Evolutionary conservation across 306 rosid species (phyloP).

Genomic region (Aeschynomene evenia): DNA sequence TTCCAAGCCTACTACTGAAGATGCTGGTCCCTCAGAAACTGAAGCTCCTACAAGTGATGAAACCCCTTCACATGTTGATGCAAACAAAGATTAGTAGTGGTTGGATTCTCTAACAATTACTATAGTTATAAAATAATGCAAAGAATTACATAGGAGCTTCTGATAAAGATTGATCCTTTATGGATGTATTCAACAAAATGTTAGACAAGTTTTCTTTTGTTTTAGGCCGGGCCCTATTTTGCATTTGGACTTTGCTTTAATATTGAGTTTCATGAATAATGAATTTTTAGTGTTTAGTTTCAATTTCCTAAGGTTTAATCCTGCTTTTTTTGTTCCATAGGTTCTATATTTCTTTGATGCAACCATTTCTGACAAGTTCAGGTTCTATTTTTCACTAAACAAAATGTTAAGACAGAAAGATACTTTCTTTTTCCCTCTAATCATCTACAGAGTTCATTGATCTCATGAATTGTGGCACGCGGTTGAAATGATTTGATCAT

Average conservation of each 20-base stretch:
- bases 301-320: conserved; percentile 9
- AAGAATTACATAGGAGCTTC: conserved; percentile 11
- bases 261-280: conserved; percentile 23
- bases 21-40: conserved; percentile 47
- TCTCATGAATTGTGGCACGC: neutral
- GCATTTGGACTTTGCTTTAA: conserved; percentile 11
- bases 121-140: neutral
- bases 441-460: neutral
- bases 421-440: no score
- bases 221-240: conserved; percentile 26
- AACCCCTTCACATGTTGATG: conserved; percentile 41
- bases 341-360: neutral
- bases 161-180: conserved; percentile 21
- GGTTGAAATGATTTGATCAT: neutral
- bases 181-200: conserved; percentile 18
- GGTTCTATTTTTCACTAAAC: no score
- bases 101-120: neutral
- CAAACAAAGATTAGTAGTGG: conserved; percentile 33
- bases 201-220: conserved; percentile 6
- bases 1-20: conserved; percentile 46
- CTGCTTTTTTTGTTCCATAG: neutral
- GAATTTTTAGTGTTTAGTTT: conserved; percentile 22
- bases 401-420: no score
- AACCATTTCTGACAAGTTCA: neutral
- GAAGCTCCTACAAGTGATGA: conserved; percentile 54